These are phyloP conservation scores for Scenedesmus sp. DNA, from an alignment of 163 green algal species.

Conservation along the genomic window DNA sequence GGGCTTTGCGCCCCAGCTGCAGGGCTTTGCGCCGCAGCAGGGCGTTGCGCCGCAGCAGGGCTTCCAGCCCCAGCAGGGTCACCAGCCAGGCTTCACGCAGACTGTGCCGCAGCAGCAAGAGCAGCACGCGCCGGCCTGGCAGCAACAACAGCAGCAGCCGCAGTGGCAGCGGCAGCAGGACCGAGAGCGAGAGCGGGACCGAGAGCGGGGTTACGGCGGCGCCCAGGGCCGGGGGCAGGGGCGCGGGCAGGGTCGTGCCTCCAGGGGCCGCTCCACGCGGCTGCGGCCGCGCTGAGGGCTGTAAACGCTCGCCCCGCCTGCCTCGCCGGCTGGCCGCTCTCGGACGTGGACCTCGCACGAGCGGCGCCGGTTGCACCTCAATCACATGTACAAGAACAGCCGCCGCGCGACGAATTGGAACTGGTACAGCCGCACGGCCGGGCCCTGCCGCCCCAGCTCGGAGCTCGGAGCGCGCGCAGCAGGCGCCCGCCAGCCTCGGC, in stretches of 20 bases:
- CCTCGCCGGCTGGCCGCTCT: not conserved
- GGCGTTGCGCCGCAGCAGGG: not conserved
- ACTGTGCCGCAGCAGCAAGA: slow-evolving; percentile 25
- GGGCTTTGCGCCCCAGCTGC: not conserved
- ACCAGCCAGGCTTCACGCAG: not conserved
- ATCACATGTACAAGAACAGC: no score
- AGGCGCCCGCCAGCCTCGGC: no score
- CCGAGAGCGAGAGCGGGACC: not conserved
- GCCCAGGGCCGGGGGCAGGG: not conserved
- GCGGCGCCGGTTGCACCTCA: no score
- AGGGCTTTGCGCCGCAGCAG: not conserved
- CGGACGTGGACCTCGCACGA: no score
- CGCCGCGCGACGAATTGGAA: no score
- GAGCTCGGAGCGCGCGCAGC: no score
- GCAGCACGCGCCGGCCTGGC: slow-evolving; percentile 6
- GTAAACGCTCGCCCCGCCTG: not conserved
- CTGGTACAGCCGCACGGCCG: no score
- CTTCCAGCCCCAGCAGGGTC: not conserved
- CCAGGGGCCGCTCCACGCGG: not conserved
- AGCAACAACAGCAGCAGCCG: slow-evolving; percentile 17
- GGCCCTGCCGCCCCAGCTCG: no score
- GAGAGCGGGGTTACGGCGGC: not conserved
- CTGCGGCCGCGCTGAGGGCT: not conserved
- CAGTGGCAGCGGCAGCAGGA: slow-evolving; percentile 25
- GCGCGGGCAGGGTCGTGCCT: not conserved